phyloP scores from a whole-genome alignment of 345 rosid species.

The Lepidium didymum region DNA sequence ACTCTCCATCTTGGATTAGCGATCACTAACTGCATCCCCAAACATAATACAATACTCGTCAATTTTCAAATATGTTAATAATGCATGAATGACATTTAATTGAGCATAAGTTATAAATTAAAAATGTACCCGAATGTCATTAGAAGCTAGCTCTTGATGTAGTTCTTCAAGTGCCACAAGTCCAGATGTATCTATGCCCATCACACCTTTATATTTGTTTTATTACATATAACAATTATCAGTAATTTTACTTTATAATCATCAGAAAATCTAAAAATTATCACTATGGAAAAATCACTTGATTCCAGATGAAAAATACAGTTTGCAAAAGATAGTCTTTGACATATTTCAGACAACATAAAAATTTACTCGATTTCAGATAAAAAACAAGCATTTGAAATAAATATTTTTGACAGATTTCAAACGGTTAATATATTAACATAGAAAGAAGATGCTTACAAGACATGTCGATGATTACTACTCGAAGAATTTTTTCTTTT shows the following conservation, averaged over 20 bases:
- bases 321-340: too few species aligned
- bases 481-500: constrained; percentile 30
- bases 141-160: constrained; percentile 42
- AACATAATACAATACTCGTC: not conserved
- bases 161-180: constrained; percentile 63
- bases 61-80: not conserved
- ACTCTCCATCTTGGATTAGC: constrained; percentile 65
- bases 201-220: constrained; percentile 39
- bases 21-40: constrained; percentile 41
- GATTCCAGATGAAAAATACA: too few species aligned
- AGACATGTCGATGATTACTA: constrained; percentile 60
- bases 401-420: too few species aligned
- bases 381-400: too few species aligned
- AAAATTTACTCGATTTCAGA: too few species aligned
- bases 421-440: too few species aligned
- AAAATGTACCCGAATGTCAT: constrained; percentile 38
- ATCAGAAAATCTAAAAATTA: not conserved
- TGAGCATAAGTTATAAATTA: not conserved
- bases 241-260: not conserved
- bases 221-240: not conserved
- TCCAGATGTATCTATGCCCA: constrained; percentile 70
- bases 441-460: constrained; percentile 33
- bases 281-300: too few species aligned
- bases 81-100: not conserved
- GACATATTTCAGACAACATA: too few species aligned